These are phyloP conservation scores for Fusarium miscanthi DNA, from an alignment of 2,329 filamentous ascomycete genomes.

Conservation along the genomic window DNA sequence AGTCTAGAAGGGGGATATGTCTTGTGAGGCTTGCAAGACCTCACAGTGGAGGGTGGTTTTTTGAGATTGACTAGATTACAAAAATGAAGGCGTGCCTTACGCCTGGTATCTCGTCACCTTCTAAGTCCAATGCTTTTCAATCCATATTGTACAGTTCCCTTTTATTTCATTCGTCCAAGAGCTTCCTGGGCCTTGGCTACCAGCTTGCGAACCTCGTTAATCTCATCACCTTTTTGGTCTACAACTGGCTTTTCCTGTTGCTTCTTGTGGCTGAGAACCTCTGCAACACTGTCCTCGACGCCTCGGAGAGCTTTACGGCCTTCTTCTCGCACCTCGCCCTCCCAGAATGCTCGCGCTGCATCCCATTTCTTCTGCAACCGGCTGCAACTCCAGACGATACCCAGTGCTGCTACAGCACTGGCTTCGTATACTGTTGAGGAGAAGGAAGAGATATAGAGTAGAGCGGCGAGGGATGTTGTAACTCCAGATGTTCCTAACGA, in stretches of 20 bases:
- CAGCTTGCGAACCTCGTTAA: slow-evolving; percentile 56
- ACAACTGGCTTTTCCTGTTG: slow-evolving; percentile 35
- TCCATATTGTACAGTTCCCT: slow-evolving; percentile 39
- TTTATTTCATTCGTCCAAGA: slow-evolving; percentile 59
- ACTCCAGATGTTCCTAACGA: slow-evolving; percentile 78
- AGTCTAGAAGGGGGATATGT: slow-evolving; percentile 47
- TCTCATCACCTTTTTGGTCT: slow-evolving; percentile 47
- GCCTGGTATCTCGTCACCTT: slow-evolving; percentile 46
- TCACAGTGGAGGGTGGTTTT: slow-evolving; percentile 41
- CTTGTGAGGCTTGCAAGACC: slow-evolving; percentile 21
- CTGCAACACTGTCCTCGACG: slow-evolving; percentile 64
- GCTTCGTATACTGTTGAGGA: slow-evolving; percentile 69
- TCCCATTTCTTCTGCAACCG: slow-evolving; percentile 74
- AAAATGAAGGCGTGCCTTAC: slow-evolving; percentile 43
- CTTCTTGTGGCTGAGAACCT: slow-evolving; percentile 55
- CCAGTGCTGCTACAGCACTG: slow-evolving; percentile 70
- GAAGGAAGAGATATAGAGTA: slow-evolving; percentile 67
- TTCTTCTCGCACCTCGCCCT: slow-evolving; percentile 74
- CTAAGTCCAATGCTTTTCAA: slow-evolving; percentile 25
- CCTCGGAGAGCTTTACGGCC: slow-evolving; percentile 70
- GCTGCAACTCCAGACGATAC: slow-evolving; percentile 68
- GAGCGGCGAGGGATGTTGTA: slow-evolving; percentile 63
- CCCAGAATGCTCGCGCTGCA: slow-evolving; percentile 68
- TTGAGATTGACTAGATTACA: slow-evolving; percentile 46
- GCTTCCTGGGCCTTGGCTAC: slow-evolving; percentile 63